phyloP scores from a whole-genome alignment of 192 early-diverging fungal genomes.

The Backusella parvicylindrica region DNA sequence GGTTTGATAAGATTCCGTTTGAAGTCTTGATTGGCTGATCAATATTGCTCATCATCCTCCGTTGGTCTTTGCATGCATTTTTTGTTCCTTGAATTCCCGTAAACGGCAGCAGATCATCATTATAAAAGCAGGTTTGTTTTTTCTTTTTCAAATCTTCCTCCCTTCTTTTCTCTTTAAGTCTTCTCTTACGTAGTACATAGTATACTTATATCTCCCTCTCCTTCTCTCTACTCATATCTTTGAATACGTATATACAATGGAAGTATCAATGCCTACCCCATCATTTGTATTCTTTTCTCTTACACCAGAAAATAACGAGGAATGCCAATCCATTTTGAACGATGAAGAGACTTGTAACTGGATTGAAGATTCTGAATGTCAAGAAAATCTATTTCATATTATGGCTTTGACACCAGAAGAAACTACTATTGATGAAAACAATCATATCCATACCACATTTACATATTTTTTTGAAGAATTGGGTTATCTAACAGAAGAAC shows the following conservation, averaged over 20 bases:
- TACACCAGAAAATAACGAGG: background rate
- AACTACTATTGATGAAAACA: slow-evolving; percentile 12
- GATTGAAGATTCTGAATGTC: slow-evolving; percentile 26
- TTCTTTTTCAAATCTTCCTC: background rate
- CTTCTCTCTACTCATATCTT: background rate
- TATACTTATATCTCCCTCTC: too few species aligned
- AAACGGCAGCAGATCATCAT: background rate
- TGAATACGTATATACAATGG: background rate
- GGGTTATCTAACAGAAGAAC: slow-evolving; percentile 28
- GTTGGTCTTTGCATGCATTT: background rate
- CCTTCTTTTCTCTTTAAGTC: background rate
- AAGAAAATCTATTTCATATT: slow-evolving; percentile 29
- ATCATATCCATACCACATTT: slow-evolving; percentile 17
- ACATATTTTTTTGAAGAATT: slow-evolving; percentile 30
- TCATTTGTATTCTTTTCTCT: background rate
- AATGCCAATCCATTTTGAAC: background rate
- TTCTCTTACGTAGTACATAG: background rate
- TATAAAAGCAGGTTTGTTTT: background rate
- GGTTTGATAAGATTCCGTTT: background rate
- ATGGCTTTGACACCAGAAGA: slow-evolving; percentile 23
- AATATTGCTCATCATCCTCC: background rate
- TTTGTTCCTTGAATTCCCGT: slow-evolving; percentile 2
- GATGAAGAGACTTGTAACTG: background rate
- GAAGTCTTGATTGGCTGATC: background rate
- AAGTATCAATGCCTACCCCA: background rate